Conservation (phyloP, 305 asterid species). For the Rubia peregrina region DNA sequence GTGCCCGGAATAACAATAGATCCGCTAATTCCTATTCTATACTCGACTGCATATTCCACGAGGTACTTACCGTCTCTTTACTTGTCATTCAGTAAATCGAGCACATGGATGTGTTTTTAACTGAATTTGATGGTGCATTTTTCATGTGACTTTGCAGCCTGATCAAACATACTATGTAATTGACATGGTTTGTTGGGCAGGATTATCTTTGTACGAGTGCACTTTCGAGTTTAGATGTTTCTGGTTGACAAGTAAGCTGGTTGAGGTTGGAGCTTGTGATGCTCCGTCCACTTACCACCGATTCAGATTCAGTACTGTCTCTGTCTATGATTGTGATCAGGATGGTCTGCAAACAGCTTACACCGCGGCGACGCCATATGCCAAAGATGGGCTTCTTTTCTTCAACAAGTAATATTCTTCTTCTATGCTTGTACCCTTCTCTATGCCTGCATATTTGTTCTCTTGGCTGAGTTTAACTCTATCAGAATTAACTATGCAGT, state of each 20-base stretch:
- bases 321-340: conserved; percentile 53
- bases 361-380: conserved; percentile 50
- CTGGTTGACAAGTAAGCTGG: conserved; percentile 87
- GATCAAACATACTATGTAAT: conserved; percentile 83
- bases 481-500: not conserved
- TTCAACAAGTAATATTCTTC: conserved; percentile 59
- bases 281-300: conserved; percentile 68
- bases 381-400: conserved; percentile 84
- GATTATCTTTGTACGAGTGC: conserved; percentile 80
- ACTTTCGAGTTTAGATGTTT: conserved; percentile 86
- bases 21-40: conserved; percentile 82
- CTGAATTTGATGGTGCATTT: conserved; percentile 15
- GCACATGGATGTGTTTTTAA: not conserved
- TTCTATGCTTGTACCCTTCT: not conserved
- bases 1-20: conserved; percentile 52
- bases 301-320: conserved; percentile 50
- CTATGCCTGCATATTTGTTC: not conserved
- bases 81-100: not conserved
- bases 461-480: not conserved
- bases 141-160: conserved; percentile 39
- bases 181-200: conserved; percentile 95
- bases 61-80: conserved; percentile 38
- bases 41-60: conserved; percentile 93
- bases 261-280: conserved; percentile 63
- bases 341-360: conserved; percentile 77